A percentile compares a stretch with the other conserved stretches of the same genome.
Conservation (phyloP, 805 yeast species). For the Clavispora vitiphila region DNA sequence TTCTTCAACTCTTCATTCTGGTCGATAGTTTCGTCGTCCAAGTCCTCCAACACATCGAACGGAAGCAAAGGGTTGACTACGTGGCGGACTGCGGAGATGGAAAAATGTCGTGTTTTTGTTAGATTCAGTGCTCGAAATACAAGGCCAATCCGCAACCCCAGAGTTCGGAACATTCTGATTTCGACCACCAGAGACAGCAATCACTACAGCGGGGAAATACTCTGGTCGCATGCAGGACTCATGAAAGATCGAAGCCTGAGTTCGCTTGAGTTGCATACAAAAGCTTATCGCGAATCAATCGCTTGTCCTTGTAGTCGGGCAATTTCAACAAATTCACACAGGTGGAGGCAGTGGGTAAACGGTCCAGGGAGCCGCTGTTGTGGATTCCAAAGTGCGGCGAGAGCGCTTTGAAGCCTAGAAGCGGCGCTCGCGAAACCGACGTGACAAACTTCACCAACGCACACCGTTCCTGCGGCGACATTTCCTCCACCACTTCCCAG, state of each 20-base stretch:
- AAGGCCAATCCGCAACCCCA: background rate
- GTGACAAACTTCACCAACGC: constrained; percentile 83
- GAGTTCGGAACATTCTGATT: background rate
- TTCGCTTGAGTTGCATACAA: constrained; percentile 75
- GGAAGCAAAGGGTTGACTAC: constrained; percentile 37
- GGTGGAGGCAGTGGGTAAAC: constrained; percentile 90
- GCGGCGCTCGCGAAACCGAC: constrained; percentile 86
- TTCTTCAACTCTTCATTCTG: constrained; percentile 24
- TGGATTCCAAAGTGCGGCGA: constrained; percentile 78
- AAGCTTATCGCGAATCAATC: constrained; percentile 51
- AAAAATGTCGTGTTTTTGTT: background rate
- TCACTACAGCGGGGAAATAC: background rate
- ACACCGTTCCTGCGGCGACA: constrained; percentile 56
- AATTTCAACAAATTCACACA: constrained; percentile 84
- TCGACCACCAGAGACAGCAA: background rate
- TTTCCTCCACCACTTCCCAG: constrained; percentile 73
- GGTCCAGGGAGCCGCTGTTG: constrained; percentile 49
- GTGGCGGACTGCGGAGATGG: background rate
- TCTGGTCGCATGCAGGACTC: background rate
- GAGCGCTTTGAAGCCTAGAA: constrained; percentile 65
- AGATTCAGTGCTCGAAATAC: background rate
- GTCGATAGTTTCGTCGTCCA: constrained; percentile 27
- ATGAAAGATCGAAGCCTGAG: constrained; percentile 75
- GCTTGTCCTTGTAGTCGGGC: constrained; percentile 62
- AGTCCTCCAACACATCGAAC: constrained; percentile 35